These are phyloP conservation scores for Xylaria sp. DNA, from an alignment of 2,329 filamentous ascomycete species.

Conservation along the genomic window DNA sequence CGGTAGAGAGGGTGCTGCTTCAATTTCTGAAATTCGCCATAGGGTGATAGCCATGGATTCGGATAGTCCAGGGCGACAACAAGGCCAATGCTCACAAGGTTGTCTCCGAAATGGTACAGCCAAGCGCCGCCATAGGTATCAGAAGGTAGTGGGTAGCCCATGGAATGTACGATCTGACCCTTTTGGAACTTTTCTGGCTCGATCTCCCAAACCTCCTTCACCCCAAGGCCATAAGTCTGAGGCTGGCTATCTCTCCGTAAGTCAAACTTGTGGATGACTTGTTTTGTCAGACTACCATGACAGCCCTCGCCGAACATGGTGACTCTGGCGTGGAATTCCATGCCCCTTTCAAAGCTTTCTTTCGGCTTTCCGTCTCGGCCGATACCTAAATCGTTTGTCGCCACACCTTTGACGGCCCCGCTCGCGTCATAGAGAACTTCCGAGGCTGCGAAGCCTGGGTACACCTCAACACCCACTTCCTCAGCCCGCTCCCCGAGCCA, in stretches of 20 bases:
- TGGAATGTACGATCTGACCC: slow-evolving; percentile 83
- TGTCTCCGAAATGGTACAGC: slow-evolving; percentile 99
- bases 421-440: slow-evolving; percentile 88
- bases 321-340: slow-evolving; percentile 95
- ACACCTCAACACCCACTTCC: slow-evolving; percentile 93
- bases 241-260: slow-evolving; percentile 86
- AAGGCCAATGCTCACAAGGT: slow-evolving; percentile 88
- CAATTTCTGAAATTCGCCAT: slow-evolving; percentile 96
- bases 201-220: slow-evolving; percentile 98
- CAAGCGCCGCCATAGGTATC: slow-evolving; percentile 97
- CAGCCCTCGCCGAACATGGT: slow-evolving; percentile 95
- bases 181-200: slow-evolving; percentile 89
- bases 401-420: slow-evolving; percentile 89
- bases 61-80: slow-evolving; percentile 94
- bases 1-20: slow-evolving; percentile 96
- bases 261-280: slow-evolving; percentile 93
- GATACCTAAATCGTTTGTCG: slow-evolving; percentile 93
- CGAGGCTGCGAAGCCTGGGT: slow-evolving; percentile 92
- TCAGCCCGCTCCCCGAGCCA: slow-evolving; percentile 98
- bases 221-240: slow-evolving; percentile 91
- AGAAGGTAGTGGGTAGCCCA: slow-evolving; percentile 88
- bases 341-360: slow-evolving; percentile 90
- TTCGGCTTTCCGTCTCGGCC: slow-evolving; percentile 82
- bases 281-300: slow-evolving; percentile 93
- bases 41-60: slow-evolving; percentile 96